Evolutionary conservation across 2,329 filamentous ascomycete genomes (phyloP).

Genomic region (Pseudocercospora eumusae): DNA sequence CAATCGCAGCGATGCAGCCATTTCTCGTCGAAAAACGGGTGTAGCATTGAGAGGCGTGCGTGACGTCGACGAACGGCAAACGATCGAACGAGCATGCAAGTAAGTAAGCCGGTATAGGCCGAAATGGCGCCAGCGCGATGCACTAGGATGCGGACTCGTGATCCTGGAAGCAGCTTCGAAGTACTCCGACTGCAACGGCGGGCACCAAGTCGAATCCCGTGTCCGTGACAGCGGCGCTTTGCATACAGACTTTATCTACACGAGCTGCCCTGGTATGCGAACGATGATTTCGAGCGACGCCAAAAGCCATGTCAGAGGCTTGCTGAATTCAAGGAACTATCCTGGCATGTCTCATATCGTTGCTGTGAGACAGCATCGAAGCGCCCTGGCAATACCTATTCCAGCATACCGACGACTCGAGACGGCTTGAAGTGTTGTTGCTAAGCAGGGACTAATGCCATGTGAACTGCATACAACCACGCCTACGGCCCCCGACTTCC

Average conservation of each 20-base stretch:
- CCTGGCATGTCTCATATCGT: neutral
- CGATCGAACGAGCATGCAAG: conserved; percentile 5
- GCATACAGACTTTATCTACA: neutral
- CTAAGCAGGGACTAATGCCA: conserved; percentile 2
- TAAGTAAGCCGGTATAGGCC: conserved; percentile 13
- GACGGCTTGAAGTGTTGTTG: neutral
- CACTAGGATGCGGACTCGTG: neutral
- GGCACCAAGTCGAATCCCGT: neutral
- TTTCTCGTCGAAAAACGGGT: neutral
- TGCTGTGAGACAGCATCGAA: conserved; percentile 5
- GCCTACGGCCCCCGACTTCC: neutral
- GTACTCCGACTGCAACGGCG: neutral
- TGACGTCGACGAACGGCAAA: conserved; percentile 9
- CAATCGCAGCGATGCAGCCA: neutral
- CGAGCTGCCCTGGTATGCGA: neutral
- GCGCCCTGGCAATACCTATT: neutral
- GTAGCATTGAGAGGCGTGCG: conserved; percentile 1
- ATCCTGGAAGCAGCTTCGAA: conserved; percentile 1
- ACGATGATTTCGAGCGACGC: neutral
- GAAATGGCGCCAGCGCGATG: conserved; percentile 14
- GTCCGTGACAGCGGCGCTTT: neutral
- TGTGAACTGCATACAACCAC: conserved; percentile 8
- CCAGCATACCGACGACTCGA: conserved; percentile 5
- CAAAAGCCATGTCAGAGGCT: neutral
- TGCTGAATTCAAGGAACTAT: neutral